Base-by-base conservation (phyloP, 2,329 filamentous ascomycete genomes). In the Myriosclerotinia scirpicola region DNA sequence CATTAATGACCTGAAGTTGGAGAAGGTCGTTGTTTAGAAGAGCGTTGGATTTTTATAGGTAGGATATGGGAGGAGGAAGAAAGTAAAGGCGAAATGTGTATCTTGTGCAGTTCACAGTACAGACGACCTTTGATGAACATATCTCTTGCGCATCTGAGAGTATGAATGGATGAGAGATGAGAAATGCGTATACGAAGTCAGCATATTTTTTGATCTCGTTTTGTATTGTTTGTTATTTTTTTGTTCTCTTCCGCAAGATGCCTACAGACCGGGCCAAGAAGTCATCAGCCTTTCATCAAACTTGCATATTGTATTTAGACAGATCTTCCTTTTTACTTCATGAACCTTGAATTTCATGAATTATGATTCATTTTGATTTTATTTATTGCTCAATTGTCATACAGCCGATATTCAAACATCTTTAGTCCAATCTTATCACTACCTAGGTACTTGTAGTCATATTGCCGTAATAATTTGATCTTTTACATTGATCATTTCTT, bases 1-100 rank as follows among this genome's bases (percentile, higher is more conserved):
- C 67, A 85, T 98, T 42, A 99, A 99, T 78, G 93, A 98, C 77
- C 76, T 99, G 78, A 84, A 82, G 75, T 82, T 82, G 74, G 86
- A 86, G 77, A 84, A 82, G 72, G 72, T 82, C n/a, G 54, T 50
- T 44, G 36, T 14, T 8, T 65, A 48, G 26, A 14, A 38, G n/a
- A 17, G 20, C 0, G 1, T 38, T 6, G n/a, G 14, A 12, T 17
- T 11, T 34, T 7, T 17, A 12, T 20, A 38, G 20, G 20, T 38
- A 12, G 30, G 42, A 12, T 11, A 14, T 34, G 8, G 30, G 12
- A 38, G 8, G 30, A 50, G 14, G 38, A 30, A 38, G n/a, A 38
- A 54, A 54, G 9, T 22, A 54, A 38, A 54, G 53, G 53, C 34
- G 20, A 38, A 22, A 11, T 20, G 7, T 60, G 12, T 26, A 38